Base-by-base conservation (phyloP, 1,284 basidiomycete species). In the Pascua sp. region DNA sequence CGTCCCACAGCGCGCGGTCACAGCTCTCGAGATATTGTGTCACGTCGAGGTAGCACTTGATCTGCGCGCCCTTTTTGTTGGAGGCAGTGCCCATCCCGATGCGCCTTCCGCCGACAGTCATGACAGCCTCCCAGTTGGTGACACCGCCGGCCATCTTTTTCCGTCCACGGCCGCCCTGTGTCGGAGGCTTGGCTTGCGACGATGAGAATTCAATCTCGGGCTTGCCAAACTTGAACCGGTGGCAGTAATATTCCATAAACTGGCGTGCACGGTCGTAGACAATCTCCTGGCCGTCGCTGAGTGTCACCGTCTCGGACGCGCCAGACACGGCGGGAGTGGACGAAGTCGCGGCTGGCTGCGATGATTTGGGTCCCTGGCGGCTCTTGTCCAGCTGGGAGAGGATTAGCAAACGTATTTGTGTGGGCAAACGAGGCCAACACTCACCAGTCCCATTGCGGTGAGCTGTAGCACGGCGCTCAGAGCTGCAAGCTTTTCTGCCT, bases 161-260 rank as follows among this genome's bases (percentile, higher is more conserved):
- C 41, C 54, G 56, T 32, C 24, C 24, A 37, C 49, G 38, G 2
- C 51, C 45, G 17, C 39, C 18, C 18, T 45, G 42, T 40, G 44
- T 57, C 9, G 47, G 32, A 48, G 60, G 32, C 46, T 61, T 52
- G 49, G 48, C 42, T 2, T 61, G 45, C 10, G 61, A 68, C 38
- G 68, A 67, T 46, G 80, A 74, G 63, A 84, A 88, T 15, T 82
- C 79, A 57, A 97, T 79, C 51, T 92, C 89, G 2, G 93, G 91
- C 65, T 85, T 85, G n/a, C 82, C 81, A 67, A 94, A 94, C 40
- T 81, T 80, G 74, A 87, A 96, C 42, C 85, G 82, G 45, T 86
- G 84, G 74, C 92, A 96, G 72, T 97, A 97, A 71, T 89, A 98
- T 66, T 94, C 92, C 86, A 97, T 93, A 78, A 97, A 98, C 63